Conservation (phyloP, 495 filamentous ascomycete species). For the Amniculicola lignicola region DNA sequence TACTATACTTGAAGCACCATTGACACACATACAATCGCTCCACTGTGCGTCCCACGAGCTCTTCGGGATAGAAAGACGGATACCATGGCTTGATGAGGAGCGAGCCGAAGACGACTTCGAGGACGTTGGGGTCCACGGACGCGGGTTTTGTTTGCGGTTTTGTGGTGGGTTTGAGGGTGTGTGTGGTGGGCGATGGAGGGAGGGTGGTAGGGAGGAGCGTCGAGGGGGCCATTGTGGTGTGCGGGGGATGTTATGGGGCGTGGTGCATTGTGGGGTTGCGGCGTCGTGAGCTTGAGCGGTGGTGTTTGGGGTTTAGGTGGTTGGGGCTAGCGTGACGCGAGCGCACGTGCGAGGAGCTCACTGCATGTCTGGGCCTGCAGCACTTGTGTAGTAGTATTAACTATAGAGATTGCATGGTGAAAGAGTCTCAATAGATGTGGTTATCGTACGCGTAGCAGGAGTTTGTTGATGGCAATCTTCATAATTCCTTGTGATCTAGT, state of each 20-base stretch:
- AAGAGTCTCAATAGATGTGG: no score
- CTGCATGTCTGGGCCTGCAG: not conserved
- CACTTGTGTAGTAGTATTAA: no score
- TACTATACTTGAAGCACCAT: conserved; percentile 89
- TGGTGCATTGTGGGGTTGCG: not conserved
- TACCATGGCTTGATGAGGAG: conserved; percentile 48
- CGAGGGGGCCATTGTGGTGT: not conserved
- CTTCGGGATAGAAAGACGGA: conserved; percentile 47
- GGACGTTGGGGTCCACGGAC: conserved; percentile 40
- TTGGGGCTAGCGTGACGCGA: not conserved
- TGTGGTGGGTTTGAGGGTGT: not conserved
- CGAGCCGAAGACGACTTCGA: conserved; percentile 47
- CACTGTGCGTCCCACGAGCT: conserved; percentile 38
- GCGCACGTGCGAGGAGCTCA: not conserved
- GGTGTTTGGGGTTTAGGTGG: no score
- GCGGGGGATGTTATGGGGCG: no score
- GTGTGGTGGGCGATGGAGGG: not conserved
- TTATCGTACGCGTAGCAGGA: no score
- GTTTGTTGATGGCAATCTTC: not conserved
- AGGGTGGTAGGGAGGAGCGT: not conserved
- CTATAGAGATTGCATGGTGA: no score
- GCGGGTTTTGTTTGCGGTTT: conserved; percentile 3
- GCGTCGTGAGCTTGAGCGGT: not conserved
- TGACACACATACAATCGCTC: conserved; percentile 81
- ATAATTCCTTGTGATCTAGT: not conserved